Evolutionary conservation across 2,329 filamentous ascomycete species (phyloP).

Genomic region (Xylariaceae sp.): DNA sequence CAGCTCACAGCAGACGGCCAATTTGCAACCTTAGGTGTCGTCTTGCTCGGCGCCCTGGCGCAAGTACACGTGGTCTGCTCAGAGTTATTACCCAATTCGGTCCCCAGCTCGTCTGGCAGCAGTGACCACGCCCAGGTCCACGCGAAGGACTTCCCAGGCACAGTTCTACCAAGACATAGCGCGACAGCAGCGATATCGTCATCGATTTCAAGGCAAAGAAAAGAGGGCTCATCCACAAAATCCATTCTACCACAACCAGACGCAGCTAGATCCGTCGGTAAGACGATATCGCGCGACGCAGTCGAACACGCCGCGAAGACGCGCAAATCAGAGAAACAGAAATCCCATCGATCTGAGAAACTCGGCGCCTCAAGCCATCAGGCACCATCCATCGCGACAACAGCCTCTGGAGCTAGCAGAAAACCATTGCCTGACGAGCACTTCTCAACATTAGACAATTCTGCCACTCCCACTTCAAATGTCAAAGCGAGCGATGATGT

Average conservation of each 20-base stretch:
- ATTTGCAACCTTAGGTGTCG: slow-evolving; percentile 66
- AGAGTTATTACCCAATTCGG: no score
- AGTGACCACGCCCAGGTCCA: no score
- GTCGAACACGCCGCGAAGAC: background rate
- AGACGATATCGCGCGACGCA: background rate
- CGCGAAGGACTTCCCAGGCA: background rate
- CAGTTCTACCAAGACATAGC: background rate
- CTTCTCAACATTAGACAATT: background rate
- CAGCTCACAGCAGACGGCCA: slow-evolving; percentile 68
- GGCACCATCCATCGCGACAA: background rate
- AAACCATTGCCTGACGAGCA: no score
- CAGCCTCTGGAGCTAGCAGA: background rate
- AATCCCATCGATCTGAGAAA: background rate
- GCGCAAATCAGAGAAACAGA: background rate
- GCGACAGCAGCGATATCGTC: background rate
- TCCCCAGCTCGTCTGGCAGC: no score
- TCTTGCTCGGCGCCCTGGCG: slow-evolving; percentile 62
- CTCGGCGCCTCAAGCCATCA: background rate
- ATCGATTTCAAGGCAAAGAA: no score
- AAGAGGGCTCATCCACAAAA: no score
- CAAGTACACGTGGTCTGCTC: slow-evolving; percentile 49
- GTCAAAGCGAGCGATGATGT: background rate
- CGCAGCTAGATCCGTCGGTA: background rate
- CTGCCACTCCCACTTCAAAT: background rate
- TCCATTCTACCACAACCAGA: background rate